Base-by-base conservation (phyloP, 2,329 filamentous ascomycete genomes). In the Penicillium nordicum region DNA sequence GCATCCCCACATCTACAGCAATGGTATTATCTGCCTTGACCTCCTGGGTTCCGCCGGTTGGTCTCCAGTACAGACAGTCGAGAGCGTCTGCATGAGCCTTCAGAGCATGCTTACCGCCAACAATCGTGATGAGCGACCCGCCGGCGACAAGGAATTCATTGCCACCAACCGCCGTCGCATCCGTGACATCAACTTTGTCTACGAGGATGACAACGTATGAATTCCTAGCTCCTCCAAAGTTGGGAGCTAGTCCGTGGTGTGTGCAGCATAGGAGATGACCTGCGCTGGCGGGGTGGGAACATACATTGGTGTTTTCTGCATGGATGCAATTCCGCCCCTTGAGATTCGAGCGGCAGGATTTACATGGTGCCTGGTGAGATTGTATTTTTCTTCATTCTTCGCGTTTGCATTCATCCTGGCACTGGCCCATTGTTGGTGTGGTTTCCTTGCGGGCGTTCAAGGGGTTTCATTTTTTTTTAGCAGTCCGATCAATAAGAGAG, bases 71-170 rank as follows among this genome's bases (percentile, higher is more conserved):
- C 94, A 99, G 72, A 97, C 93, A 57, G 94, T 97, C 9, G 93
- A 97, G 79, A 96, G 89, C 69, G 87, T 99, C 27, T 97, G 92
- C 79, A 94, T 99, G 84, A 96, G 91, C 74, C 84, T 99, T 53
- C 94, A 99, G 77, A 96, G 91, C 78, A 99, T 99, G 94, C 77
- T 99, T 69, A 97, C 94, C 1, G 92, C 93, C 59, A 99, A 99
- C 73, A 88, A 85, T 11, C 93, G 92, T 77, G 88, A 93, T 68
- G 92, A 97, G 76, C 82, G 94, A 34, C 94, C 94, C 0, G 88
- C 89, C 0, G 94, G 93, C 4, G 92, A 99, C 69, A 89, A 88
- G 54, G 88, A 94, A 11, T 97, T 99, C 69, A 92, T 96, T 27
- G 81, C 84, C 53, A 85, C 84, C 58, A 96, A 97, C 70, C 85